phyloP scores from a whole-genome alignment of 768 basidiomycete genomes.

The Amanita brunnescens region DNA sequence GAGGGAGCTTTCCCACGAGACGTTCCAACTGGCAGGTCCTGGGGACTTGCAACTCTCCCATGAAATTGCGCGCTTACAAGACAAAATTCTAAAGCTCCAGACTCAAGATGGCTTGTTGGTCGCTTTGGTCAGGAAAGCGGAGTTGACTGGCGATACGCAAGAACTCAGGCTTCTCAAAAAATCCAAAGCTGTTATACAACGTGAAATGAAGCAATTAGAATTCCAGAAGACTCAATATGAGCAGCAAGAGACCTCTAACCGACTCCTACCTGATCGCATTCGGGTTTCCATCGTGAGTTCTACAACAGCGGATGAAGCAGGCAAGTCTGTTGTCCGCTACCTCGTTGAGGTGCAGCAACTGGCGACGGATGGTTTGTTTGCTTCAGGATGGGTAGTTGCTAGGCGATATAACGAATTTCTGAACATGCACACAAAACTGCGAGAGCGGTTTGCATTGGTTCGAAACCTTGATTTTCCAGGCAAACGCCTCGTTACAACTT shows the following conservation, averaged over 20 bases:
- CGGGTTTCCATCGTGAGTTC: conserved; percentile 80
- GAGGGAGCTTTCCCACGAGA: conserved; percentile 17
- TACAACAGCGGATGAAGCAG: conserved; percentile 72
- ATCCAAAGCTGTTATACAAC: conserved; percentile 71
- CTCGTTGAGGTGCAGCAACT: conserved; percentile 88
- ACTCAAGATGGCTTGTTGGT: conserved; percentile 80
- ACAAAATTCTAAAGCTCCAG: conserved; percentile 69
- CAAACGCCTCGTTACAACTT: conserved; percentile 82
- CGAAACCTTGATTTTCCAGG: conserved; percentile 83
- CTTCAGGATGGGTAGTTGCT: conserved; percentile 89
- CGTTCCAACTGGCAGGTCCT: conserved; percentile 74
- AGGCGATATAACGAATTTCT: conserved; percentile 94
- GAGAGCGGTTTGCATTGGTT: conserved; percentile 63
- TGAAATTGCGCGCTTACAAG: conserved; percentile 73
- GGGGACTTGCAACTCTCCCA: conserved; percentile 84
- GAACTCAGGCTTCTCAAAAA: conserved; percentile 77
- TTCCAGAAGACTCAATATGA: conserved; percentile 94
- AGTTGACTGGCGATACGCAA: conserved; percentile 82
- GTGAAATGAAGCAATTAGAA: conserved; percentile 74
- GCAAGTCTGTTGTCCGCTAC: conserved; percentile 88
- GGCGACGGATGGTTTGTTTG: conserved; percentile 65
- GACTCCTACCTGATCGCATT: conserved; percentile 77
- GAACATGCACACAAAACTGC: conserved; percentile 77
- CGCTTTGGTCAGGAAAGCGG: conserved; percentile 88
- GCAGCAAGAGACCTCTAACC: conserved; percentile 88